Base-by-base conservation (phyloP, 2,329 filamentous ascomycete species). In the Trichoderma semiorbis region DNA sequence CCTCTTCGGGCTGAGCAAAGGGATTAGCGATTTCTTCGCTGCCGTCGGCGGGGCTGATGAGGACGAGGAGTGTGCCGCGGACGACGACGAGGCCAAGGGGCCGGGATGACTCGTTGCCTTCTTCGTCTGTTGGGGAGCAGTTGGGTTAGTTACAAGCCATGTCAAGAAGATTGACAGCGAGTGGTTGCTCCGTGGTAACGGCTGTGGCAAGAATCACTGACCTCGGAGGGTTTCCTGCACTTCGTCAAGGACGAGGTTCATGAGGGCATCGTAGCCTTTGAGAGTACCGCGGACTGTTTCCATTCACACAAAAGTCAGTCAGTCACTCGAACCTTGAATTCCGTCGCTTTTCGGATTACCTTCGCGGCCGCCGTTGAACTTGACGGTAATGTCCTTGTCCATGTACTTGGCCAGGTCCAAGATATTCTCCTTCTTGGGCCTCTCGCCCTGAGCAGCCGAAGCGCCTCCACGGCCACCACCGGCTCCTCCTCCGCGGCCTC, bases 341-440 rank as follows among this genome's bases (percentile, higher is more conserved):
- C 36, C 4, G 36, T 39, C 36, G 63, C 30, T 53, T 3, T 53
- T 18, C 7, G 8, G 14, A 12, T 73, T 80, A 96, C 94, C 93
- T 86, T 98, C 94, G 73, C 95, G 86, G 1, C 96, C 96, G 55
- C 96, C 96, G 79, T 94, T 98, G 82, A 99, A 98, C 84, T 98
- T 98, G 80, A 99, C 95, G 11, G 89, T 92, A 76, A 99, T 94
- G 79, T 92, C 88, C 88, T 98, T 97, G 83, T 99, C 94, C 92
- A 97, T 94, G 83, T 98, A 99, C 85, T 97, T 97, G 80, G 87
- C 90, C 78, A 99, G 83, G 80, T 99, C 95, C 69, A 99, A 89
- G 78, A 99, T 99, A 81, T 98, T 98, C 84, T 99, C 96, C 87
- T 98, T 98, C 90, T 97, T 98, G 73, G 94, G 93, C 77, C 91